phyloP scores from a whole-genome alignment of 1,284 basidiomycete genomes.

The Omphalotus olearius region DNA sequence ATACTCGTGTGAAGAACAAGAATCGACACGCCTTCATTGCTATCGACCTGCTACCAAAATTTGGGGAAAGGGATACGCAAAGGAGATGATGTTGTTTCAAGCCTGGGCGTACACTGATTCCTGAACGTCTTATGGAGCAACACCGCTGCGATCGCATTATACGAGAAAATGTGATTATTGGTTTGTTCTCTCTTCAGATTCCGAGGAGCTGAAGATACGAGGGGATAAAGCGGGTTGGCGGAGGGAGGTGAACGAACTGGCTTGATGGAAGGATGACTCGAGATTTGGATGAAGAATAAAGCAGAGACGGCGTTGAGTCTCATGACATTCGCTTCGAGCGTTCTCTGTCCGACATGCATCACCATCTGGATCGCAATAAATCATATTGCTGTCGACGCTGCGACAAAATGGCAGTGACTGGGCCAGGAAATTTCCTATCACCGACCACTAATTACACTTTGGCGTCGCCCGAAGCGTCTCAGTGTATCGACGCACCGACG shows the following conservation, averaged over 20 bases:
- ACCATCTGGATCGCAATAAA: no score
- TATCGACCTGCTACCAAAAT: constrained; percentile 25
- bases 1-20: constrained; percentile 7
- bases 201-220: neutral
- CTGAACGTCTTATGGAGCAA: constrained; percentile 28
- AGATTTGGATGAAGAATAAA: constrained; percentile 12
- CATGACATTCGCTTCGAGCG: no score
- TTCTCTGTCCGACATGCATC: no score
- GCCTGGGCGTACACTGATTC: constrained; percentile 29
- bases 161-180: constrained; percentile 27
- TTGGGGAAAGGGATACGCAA: constrained; percentile 32
- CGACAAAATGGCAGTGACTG: no score
- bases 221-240: constrained; percentile 4
- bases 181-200: neutral
- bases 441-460: no score
- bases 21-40: constrained; percentile 28
- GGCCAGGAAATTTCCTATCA: no score
- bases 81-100: constrained; percentile 27
- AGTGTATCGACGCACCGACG: no score
- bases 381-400: no score
- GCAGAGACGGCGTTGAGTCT: no score
- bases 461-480: no score
- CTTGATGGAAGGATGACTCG: constrained; percentile 7
- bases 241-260: constrained; percentile 9
- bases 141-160: constrained; percentile 25